Conservation (phyloP, 1,284 basidiomycete species). For the Pholiota adiposa region DNA sequence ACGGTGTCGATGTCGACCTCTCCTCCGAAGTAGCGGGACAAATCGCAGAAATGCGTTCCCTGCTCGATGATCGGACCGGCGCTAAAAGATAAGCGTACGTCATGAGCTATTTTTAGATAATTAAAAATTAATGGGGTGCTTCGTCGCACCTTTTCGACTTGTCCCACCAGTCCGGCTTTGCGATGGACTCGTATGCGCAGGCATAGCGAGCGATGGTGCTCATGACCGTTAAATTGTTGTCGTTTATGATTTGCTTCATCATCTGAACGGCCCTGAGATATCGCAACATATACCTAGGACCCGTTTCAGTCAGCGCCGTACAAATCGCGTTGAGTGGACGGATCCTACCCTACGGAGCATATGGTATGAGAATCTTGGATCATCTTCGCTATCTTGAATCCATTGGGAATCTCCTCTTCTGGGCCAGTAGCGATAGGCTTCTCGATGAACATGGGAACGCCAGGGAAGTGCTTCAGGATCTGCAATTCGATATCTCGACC, state of each 20-base stretch:
- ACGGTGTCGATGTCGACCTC: slow-evolving; percentile 91
- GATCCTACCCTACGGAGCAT: slow-evolving; percentile 85
- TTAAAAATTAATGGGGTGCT: not conserved
- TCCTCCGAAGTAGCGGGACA: slow-evolving; percentile 97
- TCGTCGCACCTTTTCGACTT: slow-evolving; percentile 80
- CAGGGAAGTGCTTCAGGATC: slow-evolving; percentile 89
- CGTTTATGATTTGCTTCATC: slow-evolving; percentile 97
- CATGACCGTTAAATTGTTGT: slow-evolving; percentile 97
- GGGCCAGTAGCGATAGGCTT: slow-evolving; percentile 93
- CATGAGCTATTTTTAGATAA: not conserved
- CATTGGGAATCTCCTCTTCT: slow-evolving; percentile 66
- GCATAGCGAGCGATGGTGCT: slow-evolving; percentile 95
- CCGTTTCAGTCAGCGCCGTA: slow-evolving; percentile 8
- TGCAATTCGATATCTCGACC: slow-evolving; percentile 91
- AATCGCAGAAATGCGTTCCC: slow-evolving; percentile 91
- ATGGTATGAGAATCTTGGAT: slow-evolving; percentile 76
- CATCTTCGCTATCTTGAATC: slow-evolving; percentile 67
- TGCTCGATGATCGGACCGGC: slow-evolving; percentile 95
- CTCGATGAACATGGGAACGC: slow-evolving; percentile 92
- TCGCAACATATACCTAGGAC: slow-evolving; percentile 83
- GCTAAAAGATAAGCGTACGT: slow-evolving; percentile 38
- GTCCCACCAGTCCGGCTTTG: slow-evolving; percentile 98
- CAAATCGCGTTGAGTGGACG: slow-evolving; percentile 1
- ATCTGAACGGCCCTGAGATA: slow-evolving; percentile 95
- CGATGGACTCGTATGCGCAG: slow-evolving; percentile 89